Percentiles rank a stretch among this genome's conserved stretches.
Evolutionary conservation across 495 filamentous ascomycete species (phyloP).

Genomic region (Aspergillus carlsbadensis): DNA sequence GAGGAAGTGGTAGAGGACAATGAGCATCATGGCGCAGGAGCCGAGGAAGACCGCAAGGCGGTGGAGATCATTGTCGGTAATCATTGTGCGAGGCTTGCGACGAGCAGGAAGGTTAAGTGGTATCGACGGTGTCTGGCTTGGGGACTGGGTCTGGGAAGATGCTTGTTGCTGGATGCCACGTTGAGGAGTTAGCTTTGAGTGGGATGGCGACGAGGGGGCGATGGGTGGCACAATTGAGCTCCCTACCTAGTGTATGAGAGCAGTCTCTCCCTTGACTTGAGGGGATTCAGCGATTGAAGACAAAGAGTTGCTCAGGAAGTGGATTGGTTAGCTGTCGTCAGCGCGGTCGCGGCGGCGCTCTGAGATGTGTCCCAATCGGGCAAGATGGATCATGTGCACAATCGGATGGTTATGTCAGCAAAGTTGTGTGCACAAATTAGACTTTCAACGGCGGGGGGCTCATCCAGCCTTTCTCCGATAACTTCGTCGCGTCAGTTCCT

Average conservation of each 20-base stretch:
- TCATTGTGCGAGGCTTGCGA: constrained; percentile 54
- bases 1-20: constrained; percentile 94
- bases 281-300: background rate
- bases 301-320: background rate
- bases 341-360: background rate
- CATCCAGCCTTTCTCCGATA: background rate
- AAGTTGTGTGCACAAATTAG: background rate
- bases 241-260: background rate
- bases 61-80: constrained; percentile 82
- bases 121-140: background rate
- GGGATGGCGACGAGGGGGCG: background rate
- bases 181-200: constrained; percentile 4
- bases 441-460: background rate
- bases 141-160: background rate
- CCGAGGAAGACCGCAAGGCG: constrained; percentile 91
- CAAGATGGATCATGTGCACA: background rate
- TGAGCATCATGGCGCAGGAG: constrained; percentile 87
- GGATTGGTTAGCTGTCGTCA: background rate
- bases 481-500: background rate
- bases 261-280: background rate
- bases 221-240: background rate
- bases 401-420: constrained; percentile 1
- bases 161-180: constrained; percentile 8
- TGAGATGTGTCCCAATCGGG: constrained; percentile 5
- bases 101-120: too few species aligned